Evolutionary conservation across 2,329 filamentous ascomycete genomes (phyloP).

Genomic region (Phaeosphaeria sp.): DNA sequence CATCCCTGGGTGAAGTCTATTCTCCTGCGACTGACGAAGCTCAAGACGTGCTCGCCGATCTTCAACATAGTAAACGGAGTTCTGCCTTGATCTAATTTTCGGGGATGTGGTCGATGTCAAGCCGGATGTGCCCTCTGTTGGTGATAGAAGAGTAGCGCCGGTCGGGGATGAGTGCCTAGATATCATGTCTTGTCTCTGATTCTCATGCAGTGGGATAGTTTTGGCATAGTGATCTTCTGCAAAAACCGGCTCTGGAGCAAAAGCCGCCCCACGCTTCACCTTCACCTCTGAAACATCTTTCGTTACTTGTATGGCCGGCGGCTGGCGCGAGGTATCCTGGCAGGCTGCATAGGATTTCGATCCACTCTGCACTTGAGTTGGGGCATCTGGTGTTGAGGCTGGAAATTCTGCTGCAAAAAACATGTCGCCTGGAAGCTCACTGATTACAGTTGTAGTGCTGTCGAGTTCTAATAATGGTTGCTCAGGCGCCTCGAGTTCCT

Average conservation of each 20-base stretch:
- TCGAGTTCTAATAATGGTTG: constrained; percentile 29
- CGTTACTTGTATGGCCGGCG: constrained; percentile 33
- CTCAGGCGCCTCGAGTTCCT: constrained; percentile 33
- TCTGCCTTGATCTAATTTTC: constrained; percentile 23
- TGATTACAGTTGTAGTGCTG: constrained; percentile 18
- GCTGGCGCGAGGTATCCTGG: neutral
- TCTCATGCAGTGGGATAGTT: constrained; percentile 16
- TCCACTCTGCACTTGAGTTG: constrained; percentile 1
- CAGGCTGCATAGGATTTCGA: neutral
- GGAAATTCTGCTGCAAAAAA: constrained; percentile 31
- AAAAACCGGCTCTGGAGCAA: constrained; percentile 55
- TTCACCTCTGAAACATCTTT: constrained; percentile 39
- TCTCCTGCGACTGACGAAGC: constrained; percentile 40
- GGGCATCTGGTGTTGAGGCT: constrained; percentile 16
- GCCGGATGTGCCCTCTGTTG: neutral
- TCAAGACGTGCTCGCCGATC: constrained; percentile 38
- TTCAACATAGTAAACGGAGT: constrained; percentile 33
- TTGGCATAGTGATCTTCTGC: constrained; percentile 18
- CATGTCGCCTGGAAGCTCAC: constrained; percentile 38
- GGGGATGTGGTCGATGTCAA: neutral
- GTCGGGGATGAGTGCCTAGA: neutral
- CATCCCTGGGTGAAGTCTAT: constrained; percentile 60
- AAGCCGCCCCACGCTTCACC: constrained; percentile 50
- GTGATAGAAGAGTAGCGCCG: neutral
- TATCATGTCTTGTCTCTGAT: constrained; percentile 5